Base-by-base conservation (phyloP, 371 early-diverging fungal species). In the Haplosporangium sp. region DNA sequence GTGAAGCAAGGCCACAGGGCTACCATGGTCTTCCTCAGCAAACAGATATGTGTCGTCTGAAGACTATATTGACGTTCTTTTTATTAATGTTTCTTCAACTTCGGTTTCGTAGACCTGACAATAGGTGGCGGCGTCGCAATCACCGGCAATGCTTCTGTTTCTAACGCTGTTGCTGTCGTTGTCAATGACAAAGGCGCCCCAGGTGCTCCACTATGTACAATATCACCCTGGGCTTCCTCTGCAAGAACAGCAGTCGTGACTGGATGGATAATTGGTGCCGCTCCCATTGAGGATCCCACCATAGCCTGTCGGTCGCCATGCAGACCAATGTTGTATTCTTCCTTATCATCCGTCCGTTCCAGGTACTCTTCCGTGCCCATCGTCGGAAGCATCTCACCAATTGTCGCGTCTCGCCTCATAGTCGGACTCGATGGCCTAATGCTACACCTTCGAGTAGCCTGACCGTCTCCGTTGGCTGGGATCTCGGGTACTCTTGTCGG, bases 341-440 rank as follows among this genome's bases (percentile, higher is more conserved):
- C 80, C 62, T 79, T 79, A 40, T 79, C 80, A 38, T 79, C 69
- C 12, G 73, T 79, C 47, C 80, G 61, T 50, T 79, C 80, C 52
- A 79, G 46, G 21, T 79, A 65, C 40, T 79, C 80, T n/a, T 79
- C 80, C 5, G 80, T 79, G 5, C 80, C 80, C 58, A 79, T 73
- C 9, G 80, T 79, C 4, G 80, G 80, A 13, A 79, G 41, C 5
- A 40, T 20, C 1, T n/a, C 50, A 1, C 80, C 98, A 64, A 95
- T 51, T 1, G 77, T 67, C 11, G 67, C 53, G n/a, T 11, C 46
- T 6, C 66, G 60, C 9, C 36, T 38, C n/a, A 57, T 36, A 12
- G 7, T 46, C 13, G 53, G 59, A 12, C 23, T 48, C 55, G 2
- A 0, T 3, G 40, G n/a, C 3, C 16, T n/a, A 11, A 16, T 48